Evolutionary conservation across 441 rosid genomes (phyloP).

Genomic region (Biscutella auriculata): DNA sequence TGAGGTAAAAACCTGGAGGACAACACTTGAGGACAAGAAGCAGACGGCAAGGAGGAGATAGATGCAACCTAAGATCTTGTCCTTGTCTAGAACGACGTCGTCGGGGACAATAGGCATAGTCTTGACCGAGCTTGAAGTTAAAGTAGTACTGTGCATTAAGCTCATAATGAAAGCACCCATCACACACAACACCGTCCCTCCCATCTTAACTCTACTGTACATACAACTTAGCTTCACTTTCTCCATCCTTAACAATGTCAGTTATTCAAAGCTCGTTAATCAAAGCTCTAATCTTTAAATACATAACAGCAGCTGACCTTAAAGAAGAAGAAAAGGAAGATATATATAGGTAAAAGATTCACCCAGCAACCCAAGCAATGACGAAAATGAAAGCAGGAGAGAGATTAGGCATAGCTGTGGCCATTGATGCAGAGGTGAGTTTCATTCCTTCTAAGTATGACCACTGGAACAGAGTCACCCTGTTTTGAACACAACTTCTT

Average conservation of each 20-base stretch:
- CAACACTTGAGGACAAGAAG: conserved; percentile 41
- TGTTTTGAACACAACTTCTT: conserved; percentile 20
- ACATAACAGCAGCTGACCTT: too few relatives aligned
- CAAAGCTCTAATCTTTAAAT: background rate
- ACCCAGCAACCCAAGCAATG: conserved; percentile 72
- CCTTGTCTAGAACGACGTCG: conserved; percentile 24
- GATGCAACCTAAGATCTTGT: conserved; percentile 56
- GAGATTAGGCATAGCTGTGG: conserved; percentile 88
- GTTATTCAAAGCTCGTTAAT: conserved; percentile 1
- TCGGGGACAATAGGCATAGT: conserved; percentile 4
- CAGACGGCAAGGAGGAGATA: conserved; percentile 54
- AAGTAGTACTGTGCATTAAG: conserved; percentile 49
- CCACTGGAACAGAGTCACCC: conserved; percentile 63
- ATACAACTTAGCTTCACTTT: conserved; percentile 49
- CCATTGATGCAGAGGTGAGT: conserved; percentile 66
- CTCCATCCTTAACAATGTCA: conserved; percentile 43
- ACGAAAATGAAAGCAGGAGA: too few relatives aligned
- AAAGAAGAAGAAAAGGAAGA: too few relatives aligned
- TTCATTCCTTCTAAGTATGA: conserved; percentile 56
- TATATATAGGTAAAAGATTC: too few relatives aligned
- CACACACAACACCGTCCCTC: conserved; percentile 64
- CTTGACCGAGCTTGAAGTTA: background rate
- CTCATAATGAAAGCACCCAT: conserved; percentile 66
- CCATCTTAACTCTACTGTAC: conserved; percentile 66
- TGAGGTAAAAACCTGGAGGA: conserved; percentile 51